Evolutionary conservation across 257 asterid species (phyloP).

Genomic region (Primulina tabacum): DNA sequence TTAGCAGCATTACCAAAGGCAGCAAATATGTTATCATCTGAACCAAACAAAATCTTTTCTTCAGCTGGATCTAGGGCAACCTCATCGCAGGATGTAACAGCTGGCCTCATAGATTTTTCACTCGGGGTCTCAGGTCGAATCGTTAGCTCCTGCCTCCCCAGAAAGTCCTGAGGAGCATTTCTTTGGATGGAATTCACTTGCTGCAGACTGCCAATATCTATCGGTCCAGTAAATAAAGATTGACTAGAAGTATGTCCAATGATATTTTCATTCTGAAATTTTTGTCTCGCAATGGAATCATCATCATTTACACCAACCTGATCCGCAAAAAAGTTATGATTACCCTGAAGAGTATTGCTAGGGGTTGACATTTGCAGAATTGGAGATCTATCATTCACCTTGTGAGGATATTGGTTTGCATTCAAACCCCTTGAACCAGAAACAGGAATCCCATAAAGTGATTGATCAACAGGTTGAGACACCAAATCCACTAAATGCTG

Average conservation of each 20-base stretch:
- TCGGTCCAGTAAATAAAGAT: constrained; percentile 32
- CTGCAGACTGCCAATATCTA: constrained; percentile 43
- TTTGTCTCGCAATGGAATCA: constrained; percentile 40
- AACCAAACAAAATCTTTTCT: constrained; percentile 85
- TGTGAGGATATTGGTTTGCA: constrained; percentile 51
- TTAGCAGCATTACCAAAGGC: constrained; percentile 60
- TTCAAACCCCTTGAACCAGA: constrained; percentile 65
- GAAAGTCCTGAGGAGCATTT: constrained; percentile 38
- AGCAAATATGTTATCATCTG: constrained; percentile 79
- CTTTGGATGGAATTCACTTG: constrained; percentile 44
- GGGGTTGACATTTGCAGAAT: constrained; percentile 45
- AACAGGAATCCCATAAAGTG: constrained; percentile 87
- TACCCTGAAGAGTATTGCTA: constrained; percentile 45
- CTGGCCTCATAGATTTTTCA: constrained; percentile 37
- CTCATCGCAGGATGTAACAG: constrained; percentile 45
- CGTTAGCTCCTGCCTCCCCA: constrained; percentile 41
- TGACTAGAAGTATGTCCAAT: constrained; percentile 45
- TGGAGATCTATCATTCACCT: constrained; percentile 47
- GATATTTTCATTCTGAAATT: constrained; percentile 48
- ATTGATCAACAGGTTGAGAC: constrained; percentile 73
- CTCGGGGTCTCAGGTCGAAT: constrained; percentile 37
- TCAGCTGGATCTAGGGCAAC: constrained; percentile 82
- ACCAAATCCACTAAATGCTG: constrained; percentile 42
- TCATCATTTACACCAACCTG: constrained; percentile 47
- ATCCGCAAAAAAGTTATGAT: constrained; percentile 42